Percentiles rank a stretch among this genome's conserved stretches.
These are phyloP conservation scores for Rutidosis leptorrhynchoides DNA, from an alignment of 129 eudicot species.

Conservation along the genomic window DNA sequence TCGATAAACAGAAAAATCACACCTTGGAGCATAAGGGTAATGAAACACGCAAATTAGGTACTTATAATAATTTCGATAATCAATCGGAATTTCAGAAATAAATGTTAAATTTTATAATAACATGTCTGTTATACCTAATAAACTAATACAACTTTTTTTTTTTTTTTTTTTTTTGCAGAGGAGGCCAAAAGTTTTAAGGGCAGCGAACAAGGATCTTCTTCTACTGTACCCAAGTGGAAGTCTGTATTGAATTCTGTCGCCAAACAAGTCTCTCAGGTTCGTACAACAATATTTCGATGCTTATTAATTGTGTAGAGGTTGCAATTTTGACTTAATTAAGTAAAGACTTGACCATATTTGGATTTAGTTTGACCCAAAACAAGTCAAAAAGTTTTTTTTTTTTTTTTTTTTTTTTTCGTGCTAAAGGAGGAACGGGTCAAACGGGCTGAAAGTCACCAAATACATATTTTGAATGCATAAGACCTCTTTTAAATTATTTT, in stretches of 20 bases:
- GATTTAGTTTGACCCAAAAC: neutral
- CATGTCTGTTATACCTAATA: too few relatives aligned
- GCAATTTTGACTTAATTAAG: too few relatives aligned
- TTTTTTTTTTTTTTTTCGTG: too few relatives aligned
- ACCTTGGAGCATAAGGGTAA: conserved; percentile 36
- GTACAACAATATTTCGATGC: conserved; percentile 24
- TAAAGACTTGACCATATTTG: neutral
- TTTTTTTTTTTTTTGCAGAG: conserved; percentile 42
- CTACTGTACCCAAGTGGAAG: conserved; percentile 72
- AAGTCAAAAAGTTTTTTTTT: neutral
- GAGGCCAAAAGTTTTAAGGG: conserved; percentile 48
- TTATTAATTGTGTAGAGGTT: neutral
- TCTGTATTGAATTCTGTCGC: conserved; percentile 72
- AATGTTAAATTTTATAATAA: too few relatives aligned
- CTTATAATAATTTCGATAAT: neutral
- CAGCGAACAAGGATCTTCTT: conserved; percentile 33
- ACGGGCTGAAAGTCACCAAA: neutral
- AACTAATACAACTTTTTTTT: neutral
- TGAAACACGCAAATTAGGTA: conserved; percentile 44
- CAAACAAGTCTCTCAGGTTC: conserved; percentile 88
- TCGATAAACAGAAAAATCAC: conserved; percentile 42
- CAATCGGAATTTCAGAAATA: too few relatives aligned
- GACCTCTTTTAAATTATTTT: neutral
- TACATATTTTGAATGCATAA: neutral
- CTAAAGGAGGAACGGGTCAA: neutral